Evolutionary conservation across 1,139 yeast genomes (phyloP).

Genomic region (Dujonia santamariae): DNA sequence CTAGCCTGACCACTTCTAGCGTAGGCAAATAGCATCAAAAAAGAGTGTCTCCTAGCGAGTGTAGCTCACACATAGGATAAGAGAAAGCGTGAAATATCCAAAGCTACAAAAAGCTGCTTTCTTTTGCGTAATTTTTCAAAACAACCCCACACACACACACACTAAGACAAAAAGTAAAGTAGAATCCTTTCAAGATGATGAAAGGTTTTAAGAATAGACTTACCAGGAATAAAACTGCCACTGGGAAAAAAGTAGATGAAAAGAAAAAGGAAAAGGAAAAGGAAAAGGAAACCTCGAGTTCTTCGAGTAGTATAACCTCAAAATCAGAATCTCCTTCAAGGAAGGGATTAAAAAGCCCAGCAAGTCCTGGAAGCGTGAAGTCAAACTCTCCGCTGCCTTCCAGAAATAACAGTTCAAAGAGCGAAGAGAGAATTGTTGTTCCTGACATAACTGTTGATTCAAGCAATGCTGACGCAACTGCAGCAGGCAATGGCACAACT

Average conservation of each 20-base stretch:
- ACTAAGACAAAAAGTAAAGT: too few relatives aligned
- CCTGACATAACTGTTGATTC: slow-evolving; percentile 3
- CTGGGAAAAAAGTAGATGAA: slow-evolving; percentile 36
- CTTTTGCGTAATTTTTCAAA: too few relatives aligned
- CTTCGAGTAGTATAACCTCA: too few relatives aligned
- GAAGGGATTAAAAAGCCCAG: slow-evolving; percentile 8
- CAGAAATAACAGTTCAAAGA: slow-evolving; percentile 27
- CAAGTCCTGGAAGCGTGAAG: slow-evolving; percentile 22
- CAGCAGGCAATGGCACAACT: background rate
- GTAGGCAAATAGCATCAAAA: too few relatives aligned
- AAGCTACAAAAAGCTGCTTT: too few relatives aligned
- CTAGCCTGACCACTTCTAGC: too few relatives aligned
- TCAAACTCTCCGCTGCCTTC: slow-evolving; percentile 35
- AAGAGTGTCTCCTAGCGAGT: too few relatives aligned
- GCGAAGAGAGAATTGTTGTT: slow-evolving; percentile 19
- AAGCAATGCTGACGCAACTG: slow-evolving; percentile 1
- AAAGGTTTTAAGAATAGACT: slow-evolving; percentile 51
- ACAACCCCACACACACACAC: too few relatives aligned
- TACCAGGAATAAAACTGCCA: slow-evolving; percentile 39
- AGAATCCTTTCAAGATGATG: slow-evolving; percentile 35
- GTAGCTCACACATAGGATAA: too few relatives aligned
- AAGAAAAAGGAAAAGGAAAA: slow-evolving; percentile 20
- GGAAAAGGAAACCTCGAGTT: too few relatives aligned
- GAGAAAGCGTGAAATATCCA: too few relatives aligned
- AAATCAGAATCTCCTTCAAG: background rate